These are phyloP conservation scores for Ogataea saltuana DNA, from an alignment of 805 yeast species.

Conservation along the genomic window DNA sequence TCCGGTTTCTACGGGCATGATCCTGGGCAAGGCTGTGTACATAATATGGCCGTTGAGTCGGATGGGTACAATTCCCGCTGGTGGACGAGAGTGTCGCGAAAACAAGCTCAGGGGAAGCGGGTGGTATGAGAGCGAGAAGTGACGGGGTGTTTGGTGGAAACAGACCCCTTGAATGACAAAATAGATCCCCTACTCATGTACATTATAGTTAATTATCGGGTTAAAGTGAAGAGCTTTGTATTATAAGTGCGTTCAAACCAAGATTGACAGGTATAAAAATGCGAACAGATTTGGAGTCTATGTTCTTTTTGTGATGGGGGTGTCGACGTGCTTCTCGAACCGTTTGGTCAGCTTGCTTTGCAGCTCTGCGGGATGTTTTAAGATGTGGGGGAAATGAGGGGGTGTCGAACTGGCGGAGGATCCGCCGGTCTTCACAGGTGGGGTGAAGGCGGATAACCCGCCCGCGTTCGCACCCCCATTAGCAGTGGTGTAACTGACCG, in stretches of 20 bases:
- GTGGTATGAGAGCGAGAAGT: slow-evolving; percentile 2
- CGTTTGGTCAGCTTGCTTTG: slow-evolving; percentile 17
- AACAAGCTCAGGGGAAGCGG: slow-evolving; percentile 17
- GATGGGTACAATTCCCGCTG: slow-evolving; percentile 49
- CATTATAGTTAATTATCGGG: no score
- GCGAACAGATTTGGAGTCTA: slow-evolving; percentile 8
- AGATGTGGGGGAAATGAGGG: slow-evolving; percentile 17
- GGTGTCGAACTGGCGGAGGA: slow-evolving; percentile 21
- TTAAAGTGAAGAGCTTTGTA: no score
- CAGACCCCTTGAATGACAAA: no score
- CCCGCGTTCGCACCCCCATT: no score
- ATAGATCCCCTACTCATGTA: no score
- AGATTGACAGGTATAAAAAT: background rate
- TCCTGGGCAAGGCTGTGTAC: slow-evolving; percentile 70
- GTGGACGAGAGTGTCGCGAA: slow-evolving; percentile 54
- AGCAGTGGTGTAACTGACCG: background rate
- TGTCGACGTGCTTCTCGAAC: slow-evolving; percentile 32
- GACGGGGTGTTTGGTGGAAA: no score
- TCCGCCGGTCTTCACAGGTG: no score
- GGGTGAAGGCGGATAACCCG: no score
- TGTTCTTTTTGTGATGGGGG: slow-evolving; percentile 30
- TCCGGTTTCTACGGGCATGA: slow-evolving; percentile 78
- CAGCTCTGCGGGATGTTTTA: slow-evolving; percentile 11
- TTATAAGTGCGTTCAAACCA: no score
- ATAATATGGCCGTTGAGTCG: slow-evolving; percentile 72